Evolutionary conservation across 2,329 filamentous ascomycete genomes (phyloP).

Genomic region (Pseudopithomyces chartarum): DNA sequence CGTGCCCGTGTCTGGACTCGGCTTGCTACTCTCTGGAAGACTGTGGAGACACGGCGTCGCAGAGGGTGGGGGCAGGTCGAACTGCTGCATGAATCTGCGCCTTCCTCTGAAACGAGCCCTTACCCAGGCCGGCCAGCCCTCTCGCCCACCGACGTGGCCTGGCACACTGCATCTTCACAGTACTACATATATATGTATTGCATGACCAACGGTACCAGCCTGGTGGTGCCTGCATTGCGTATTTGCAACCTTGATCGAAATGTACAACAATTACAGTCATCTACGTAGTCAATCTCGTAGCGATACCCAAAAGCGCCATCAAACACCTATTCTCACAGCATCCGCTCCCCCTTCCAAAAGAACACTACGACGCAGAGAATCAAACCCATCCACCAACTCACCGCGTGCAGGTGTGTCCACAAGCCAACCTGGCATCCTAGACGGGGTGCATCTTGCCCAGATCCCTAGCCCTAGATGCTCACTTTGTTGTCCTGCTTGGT

Average conservation of each 20-base stretch:
- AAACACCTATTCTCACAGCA: background rate
- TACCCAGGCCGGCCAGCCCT: constrained; percentile 23
- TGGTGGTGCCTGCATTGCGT: too few species aligned
- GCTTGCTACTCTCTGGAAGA: background rate
- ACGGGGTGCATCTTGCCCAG: background rate
- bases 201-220: too few species aligned
- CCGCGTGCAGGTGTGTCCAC: background rate
- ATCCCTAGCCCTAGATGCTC: constrained; percentile 1
- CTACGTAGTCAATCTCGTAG: background rate
- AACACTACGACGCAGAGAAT: background rate
- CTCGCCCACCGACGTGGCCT: constrained; percentile 15
- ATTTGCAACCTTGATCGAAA: too few species aligned
- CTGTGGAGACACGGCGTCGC: background rate
- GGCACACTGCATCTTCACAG: background rate
- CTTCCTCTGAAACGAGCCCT: constrained; percentile 29
- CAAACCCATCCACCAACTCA: background rate
- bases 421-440: too few species aligned
- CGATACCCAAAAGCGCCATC: background rate
- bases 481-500: constrained; percentile 13
- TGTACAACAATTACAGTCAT: too few species aligned
- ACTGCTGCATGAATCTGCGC: constrained; percentile 22
- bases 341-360: background rate
- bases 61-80: background rate
- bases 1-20: too few species aligned
- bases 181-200: too few species aligned